These are phyloP conservation scores for Alternaria sp. DNA, from an alignment of 2,329 filamentous ascomycete species.

Conservation along the genomic window DNA sequence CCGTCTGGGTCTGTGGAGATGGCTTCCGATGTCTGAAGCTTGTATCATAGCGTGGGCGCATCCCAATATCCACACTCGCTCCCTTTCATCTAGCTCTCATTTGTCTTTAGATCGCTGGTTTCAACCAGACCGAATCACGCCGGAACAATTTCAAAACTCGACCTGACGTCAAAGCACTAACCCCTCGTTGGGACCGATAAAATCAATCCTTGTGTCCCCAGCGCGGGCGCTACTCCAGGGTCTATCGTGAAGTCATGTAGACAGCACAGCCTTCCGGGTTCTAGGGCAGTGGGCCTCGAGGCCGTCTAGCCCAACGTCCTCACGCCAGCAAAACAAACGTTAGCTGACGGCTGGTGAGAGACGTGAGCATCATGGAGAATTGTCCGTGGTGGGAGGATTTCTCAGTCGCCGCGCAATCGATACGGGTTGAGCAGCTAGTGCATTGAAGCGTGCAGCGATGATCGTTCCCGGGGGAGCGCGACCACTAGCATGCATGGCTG, in stretches of 20 bases:
- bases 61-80: slow-evolving; percentile 11
- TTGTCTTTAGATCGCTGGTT: slow-evolving; percentile 5
- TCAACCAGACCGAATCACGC: slow-evolving; percentile 9
- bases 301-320: slow-evolving; percentile 1
- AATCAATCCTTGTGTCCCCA: slow-evolving; percentile 1
- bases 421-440: slow-evolving; percentile 24
- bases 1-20: slow-evolving; percentile 11
- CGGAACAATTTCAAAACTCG: slow-evolving; percentile 6
- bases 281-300: background rate
- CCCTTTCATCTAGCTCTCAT: slow-evolving; percentile 13
- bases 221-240: slow-evolving; percentile 5
- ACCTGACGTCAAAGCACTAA: slow-evolving; percentile 3
- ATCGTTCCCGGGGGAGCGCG: slow-evolving; percentile 14
- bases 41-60: slow-evolving; percentile 7
- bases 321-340: background rate
- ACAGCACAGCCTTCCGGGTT: background rate
- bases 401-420: slow-evolving; percentile 33
- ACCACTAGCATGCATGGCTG: background rate
- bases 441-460: slow-evolving; percentile 28
- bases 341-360: slow-evolving; percentile 5
- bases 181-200: slow-evolving; percentile 1
- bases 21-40: slow-evolving; percentile 2
- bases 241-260: slow-evolving; percentile 4
- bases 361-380: background rate
- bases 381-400: background rate